Conservation (phyloP, 495 filamentous ascomycete genomes). For the Hyaloscypha finlandica region DNA sequence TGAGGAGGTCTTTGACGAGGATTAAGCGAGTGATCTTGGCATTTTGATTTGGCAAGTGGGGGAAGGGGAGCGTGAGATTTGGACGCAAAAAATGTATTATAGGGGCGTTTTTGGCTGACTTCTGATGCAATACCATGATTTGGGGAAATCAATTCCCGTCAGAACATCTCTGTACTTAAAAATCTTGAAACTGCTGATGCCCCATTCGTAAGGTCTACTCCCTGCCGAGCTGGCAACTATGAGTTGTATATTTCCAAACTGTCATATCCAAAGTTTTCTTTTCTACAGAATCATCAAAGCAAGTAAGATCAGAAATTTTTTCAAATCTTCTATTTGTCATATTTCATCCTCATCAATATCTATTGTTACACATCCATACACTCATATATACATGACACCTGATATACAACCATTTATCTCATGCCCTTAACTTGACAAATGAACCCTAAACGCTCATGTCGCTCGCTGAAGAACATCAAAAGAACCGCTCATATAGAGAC, state of each 20-base stretch:
- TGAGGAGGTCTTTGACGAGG: slow-evolving; percentile 68
- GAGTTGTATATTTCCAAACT: too few relatives aligned
- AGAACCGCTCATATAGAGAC: background rate
- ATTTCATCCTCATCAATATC: background rate
- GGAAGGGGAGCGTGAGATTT: background rate
- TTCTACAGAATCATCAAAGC: too few relatives aligned
- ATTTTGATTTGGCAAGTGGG: background rate
- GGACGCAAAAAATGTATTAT: background rate
- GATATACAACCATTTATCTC: background rate
- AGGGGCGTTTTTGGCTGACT: background rate
- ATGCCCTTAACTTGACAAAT: background rate
- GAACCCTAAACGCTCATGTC: background rate
- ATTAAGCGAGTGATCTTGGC: slow-evolving; percentile 28
- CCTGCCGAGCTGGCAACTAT: background rate
- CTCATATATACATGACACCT: background rate
- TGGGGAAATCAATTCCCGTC: background rate
- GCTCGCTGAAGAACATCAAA: background rate
- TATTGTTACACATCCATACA: background rate
- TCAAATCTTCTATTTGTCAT: background rate
- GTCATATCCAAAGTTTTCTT: background rate
- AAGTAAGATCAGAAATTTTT: background rate
- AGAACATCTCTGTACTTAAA: background rate
- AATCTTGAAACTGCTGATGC: background rate
- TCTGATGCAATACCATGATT: background rate
- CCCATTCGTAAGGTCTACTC: background rate